These are phyloP conservation scores for Talaromyces ruber DNA, from an alignment of 495 filamentous ascomycete genomes.

Conservation along the genomic window DNA sequence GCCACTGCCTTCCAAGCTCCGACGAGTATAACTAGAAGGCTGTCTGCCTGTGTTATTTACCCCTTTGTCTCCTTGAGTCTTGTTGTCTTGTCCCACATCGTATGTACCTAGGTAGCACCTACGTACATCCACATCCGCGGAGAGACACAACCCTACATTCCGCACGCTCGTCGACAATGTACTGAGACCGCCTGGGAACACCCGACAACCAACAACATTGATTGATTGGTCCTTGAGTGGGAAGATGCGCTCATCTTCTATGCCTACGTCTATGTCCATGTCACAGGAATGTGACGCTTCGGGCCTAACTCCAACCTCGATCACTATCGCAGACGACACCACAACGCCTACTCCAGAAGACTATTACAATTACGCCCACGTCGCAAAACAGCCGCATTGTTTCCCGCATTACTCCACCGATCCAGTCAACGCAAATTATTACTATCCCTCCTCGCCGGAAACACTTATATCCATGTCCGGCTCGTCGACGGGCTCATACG, in stretches of 20 bases:
- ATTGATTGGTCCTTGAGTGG: neutral
- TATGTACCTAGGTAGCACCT: constrained; percentile 1
- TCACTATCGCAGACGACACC: neutral
- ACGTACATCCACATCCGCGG: neutral
- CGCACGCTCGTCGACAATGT: neutral
- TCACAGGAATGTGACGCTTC: neutral
- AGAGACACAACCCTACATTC: neutral
- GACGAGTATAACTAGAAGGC: neutral
- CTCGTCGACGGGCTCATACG: constrained; percentile 4
- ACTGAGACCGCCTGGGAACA: neutral
- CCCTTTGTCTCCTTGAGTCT: neutral
- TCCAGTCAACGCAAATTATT: neutral
- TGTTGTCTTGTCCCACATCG: neutral
- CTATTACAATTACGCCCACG: neutral
- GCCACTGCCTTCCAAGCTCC: neutral
- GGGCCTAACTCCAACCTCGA: neutral
- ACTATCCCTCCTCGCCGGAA: constrained; percentile 4
- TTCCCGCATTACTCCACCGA: neutral
- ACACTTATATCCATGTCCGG: constrained; percentile 6
- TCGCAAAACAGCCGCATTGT: neutral
- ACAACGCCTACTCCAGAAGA: neutral
- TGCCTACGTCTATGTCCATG: neutral
- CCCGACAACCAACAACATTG: neutral
- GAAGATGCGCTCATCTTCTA: neutral
- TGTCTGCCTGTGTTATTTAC: neutral